Conservation (phyloP, 352 stramenopile species). For the Halophytophthora batemanensis region DNA sequence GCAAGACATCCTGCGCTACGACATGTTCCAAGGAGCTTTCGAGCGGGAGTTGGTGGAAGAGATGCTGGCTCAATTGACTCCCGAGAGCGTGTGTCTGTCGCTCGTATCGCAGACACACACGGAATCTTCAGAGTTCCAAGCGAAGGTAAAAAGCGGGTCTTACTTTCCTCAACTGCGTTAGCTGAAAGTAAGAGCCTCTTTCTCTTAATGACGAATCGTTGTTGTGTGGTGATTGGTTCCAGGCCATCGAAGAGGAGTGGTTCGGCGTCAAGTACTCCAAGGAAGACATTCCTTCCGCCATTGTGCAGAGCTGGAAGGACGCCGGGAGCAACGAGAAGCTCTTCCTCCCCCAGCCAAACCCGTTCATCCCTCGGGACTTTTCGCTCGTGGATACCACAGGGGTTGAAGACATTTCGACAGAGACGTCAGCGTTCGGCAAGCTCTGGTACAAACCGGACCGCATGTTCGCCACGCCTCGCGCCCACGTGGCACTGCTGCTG, state of each 20-base stretch:
- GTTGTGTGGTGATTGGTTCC: conserved; percentile 1
- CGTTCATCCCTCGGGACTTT: conserved; percentile 72
- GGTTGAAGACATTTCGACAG: conserved; percentile 26
- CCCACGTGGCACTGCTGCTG: conserved; percentile 51
- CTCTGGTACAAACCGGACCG: conserved; percentile 66
- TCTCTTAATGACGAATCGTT: not conserved
- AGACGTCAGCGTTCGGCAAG: conserved; percentile 40
- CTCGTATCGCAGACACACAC: conserved; percentile 46
- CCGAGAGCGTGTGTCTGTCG: conserved; percentile 48
- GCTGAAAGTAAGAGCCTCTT: not conserved
- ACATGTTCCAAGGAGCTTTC: conserved; percentile 57
- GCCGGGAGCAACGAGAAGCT: conserved; percentile 37
- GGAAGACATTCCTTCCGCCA: conserved; percentile 31
- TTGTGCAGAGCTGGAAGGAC: conserved; percentile 39
- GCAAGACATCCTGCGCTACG: conserved; percentile 59
- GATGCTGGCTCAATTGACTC: conserved; percentile 41
- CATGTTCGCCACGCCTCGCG: conserved; percentile 56
- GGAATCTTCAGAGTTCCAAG: conserved; percentile 35
- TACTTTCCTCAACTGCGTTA: not conserved
- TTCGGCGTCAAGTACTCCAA: conserved; percentile 59
- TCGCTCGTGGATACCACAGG: conserved; percentile 37
- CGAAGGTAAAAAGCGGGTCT: conserved; percentile 18
- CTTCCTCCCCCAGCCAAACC: conserved; percentile 54
- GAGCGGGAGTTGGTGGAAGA: conserved; percentile 37
- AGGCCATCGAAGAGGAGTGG: conserved; percentile 54